Base-by-base conservation (phyloP, 805 yeast species). In the Pichia heedii region DNA sequence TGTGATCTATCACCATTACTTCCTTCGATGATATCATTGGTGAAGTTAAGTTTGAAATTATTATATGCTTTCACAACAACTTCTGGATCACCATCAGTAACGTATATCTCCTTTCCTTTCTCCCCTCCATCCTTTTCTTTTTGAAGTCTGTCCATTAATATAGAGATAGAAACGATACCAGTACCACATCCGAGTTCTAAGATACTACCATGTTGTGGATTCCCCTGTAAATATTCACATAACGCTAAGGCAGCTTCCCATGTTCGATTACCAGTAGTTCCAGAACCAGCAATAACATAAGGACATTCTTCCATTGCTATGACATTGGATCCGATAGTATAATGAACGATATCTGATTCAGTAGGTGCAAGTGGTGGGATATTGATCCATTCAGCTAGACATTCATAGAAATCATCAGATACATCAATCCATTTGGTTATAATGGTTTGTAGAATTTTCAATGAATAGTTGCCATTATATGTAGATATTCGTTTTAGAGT, bases 141-240 rank as follows among this genome's bases (percentile, higher is more conserved):
- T n/a, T n/a, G n/a, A n/a, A n/a, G n/a, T n/a, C n/a, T n/a, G n/a
- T n/a, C n/a, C n/a, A n/a, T n/a, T n/a, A 61, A 51, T 5, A 75
- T 47, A 1, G 74, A 60, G 26, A 83, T 48, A 2, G 89, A 78
- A 1, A 84, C 81, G 8, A 90, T 62, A 0, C 96, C 97, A 0
- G 97, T 87, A 0, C 97, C 97, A 11, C 93, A 74, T 0, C 97
- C 97, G 21, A 89, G 58, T 54, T 89, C 97, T 11, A 85, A 56
- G 0, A 84, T 63, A 0, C 44, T 36, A 4, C 44, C 37, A 0
- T 22, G 22, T 11, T 35, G 21, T 8, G 38, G 37, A 19, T 42
- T 44, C 3, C 48, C 40, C 1, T 65, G 49, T 15, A 84, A 51
- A 51, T 65, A 81, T 33, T 77, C 70, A 1, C 82, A 65, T 8